Conservation (phyloP, 768 basidiomycete species). For the Cyclocybe cylindracea region DNA sequence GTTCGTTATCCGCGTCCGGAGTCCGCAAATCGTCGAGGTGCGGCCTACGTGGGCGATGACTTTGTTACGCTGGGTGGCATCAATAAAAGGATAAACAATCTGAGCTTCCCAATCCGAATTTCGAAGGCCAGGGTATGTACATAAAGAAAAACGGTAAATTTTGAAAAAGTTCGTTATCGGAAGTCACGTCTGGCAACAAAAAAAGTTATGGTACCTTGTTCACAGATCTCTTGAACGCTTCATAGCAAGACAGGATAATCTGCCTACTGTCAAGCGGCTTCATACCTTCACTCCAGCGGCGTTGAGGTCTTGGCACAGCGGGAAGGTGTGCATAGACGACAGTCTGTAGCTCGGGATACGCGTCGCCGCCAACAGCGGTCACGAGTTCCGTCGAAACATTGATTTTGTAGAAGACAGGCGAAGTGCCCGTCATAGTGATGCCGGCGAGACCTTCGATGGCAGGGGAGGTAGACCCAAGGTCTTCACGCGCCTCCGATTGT, state of each 20-base stretch:
- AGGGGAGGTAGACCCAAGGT: conserved; percentile 15
- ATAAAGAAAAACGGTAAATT: too few relatives aligned
- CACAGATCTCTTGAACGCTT: conserved; percentile 29
- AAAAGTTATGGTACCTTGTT: neutral
- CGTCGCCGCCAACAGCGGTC: conserved; percentile 11
- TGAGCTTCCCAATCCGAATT: too few relatives aligned
- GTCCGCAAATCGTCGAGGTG: too few relatives aligned
- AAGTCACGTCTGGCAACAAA: too few relatives aligned
- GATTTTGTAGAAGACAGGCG: conserved; percentile 31
- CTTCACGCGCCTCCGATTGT: conserved; percentile 21
- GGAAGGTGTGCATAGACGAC: conserved; percentile 22
- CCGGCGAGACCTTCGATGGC: conserved; percentile 21
- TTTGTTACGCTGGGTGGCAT: too few relatives aligned
- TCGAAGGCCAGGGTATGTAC: too few relatives aligned
- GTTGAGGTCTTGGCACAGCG: conserved; percentile 17
- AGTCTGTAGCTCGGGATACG: conserved; percentile 17
- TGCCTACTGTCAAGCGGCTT: conserved; percentile 28
- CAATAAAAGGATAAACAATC: too few relatives aligned
- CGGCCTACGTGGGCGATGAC: too few relatives aligned
- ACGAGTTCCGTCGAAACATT: conserved; percentile 22
- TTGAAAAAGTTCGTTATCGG: too few relatives aligned
- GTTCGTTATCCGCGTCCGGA: too few relatives aligned
- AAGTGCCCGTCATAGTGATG: conserved; percentile 30
- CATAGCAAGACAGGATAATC: conserved; percentile 26
- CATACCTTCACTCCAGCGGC: conserved; percentile 28